Percentiles rank a stretch among this genome's conserved stretches.
These are phyloP conservation scores for Teratosphaeria viscida DNA, from an alignment of 2,329 filamentous ascomycete genomes.

Conservation along the genomic window DNA sequence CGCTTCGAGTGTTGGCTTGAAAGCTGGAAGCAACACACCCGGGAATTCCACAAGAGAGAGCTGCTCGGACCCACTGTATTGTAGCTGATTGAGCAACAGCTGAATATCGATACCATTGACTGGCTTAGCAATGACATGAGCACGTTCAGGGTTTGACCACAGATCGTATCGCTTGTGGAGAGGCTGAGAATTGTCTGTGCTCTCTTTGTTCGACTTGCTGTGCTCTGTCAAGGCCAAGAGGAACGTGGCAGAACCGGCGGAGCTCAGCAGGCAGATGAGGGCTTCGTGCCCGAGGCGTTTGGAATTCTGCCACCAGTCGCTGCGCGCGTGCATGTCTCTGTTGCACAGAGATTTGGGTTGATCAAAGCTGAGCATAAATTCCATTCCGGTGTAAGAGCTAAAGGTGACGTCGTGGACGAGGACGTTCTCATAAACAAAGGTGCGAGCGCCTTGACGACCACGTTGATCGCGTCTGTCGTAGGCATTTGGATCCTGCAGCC, in stretches of 20 bases:
- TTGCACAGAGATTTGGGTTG: not conserved
- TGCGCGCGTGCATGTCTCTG: constrained; percentile 20
- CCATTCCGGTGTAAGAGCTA: constrained; percentile 32
- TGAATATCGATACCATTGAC: constrained; percentile 2
- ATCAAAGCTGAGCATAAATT: constrained; percentile 25
- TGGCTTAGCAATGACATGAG: constrained; percentile 7
- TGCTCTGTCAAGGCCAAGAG: constrained; percentile 7
- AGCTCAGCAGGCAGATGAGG: constrained; percentile 41
- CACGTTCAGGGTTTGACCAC: constrained; percentile 1
- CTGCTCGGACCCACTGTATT: not conserved
- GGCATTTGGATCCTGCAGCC: constrained; percentile 15
- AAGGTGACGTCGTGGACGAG: constrained; percentile 26
- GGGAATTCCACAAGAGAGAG: constrained; percentile 50
- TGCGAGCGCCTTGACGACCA: constrained; percentile 17
- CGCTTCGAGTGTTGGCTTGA: constrained; percentile 45
- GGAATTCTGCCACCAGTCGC: constrained; percentile 42
- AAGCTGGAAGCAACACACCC: constrained; percentile 47
- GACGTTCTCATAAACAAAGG: constrained; percentile 29
- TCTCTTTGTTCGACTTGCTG: not conserved
- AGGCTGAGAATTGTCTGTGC: not conserved
- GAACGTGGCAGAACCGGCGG: constrained; percentile 19
- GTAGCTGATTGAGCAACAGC: constrained; percentile 1
- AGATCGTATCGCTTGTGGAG: constrained; percentile 4
- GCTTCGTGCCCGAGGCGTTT: constrained; percentile 41
- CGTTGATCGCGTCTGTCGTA: not conserved